Percentiles rank a stretch among this genome's conserved stretches.
Conservation (phyloP, 1,139 yeast species). For the Chernovozyma aurita region DNA sequence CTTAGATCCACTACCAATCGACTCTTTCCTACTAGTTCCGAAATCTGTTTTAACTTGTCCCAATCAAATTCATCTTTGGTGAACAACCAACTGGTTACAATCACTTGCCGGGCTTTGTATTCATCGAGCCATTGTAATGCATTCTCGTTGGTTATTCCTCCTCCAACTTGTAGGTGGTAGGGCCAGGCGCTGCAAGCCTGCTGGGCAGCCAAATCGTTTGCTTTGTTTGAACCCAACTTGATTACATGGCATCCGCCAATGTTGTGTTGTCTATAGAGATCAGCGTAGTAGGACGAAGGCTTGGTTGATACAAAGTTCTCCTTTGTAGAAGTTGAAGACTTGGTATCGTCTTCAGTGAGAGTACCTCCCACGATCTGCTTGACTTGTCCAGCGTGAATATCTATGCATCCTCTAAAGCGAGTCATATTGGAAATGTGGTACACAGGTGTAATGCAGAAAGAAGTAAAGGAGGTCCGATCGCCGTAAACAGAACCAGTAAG, state of each 20-base stretch:
- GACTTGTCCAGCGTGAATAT: conserved; percentile 89
- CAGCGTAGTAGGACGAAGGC: conserved; percentile 73
- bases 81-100: conserved; percentile 90
- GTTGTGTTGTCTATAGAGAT: conserved; percentile 55
- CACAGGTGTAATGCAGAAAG: conserved; percentile 1
- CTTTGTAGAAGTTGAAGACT: conserved; percentile 24
- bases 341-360: conserved; percentile 48
- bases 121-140: conserved; percentile 69
- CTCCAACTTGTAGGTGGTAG: conserved; percentile 74
- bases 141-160: conserved; percentile 76
- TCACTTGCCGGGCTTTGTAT: conserved; percentile 71
- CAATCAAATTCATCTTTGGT: conserved; percentile 56
- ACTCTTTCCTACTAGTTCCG: conserved; percentile 53
- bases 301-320: conserved; percentile 81
- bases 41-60: conserved; percentile 47
- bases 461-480: neutral
- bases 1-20: conserved; percentile 86
- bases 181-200: conserved; percentile 80
- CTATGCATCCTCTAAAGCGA: conserved; percentile 88
- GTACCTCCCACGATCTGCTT: conserved; percentile 98
- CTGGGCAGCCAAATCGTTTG: conserved; percentile 78
- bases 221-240: conserved; percentile 71
- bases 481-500: too few species aligned
- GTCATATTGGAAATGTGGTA: conserved; percentile 52
- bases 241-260: conserved; percentile 87